Percentiles rank a stretch among this genome's conserved stretches.
Conservation (phyloP, 371 early-diverging fungal genomes). For the Capniomyces stellatus region DNA sequence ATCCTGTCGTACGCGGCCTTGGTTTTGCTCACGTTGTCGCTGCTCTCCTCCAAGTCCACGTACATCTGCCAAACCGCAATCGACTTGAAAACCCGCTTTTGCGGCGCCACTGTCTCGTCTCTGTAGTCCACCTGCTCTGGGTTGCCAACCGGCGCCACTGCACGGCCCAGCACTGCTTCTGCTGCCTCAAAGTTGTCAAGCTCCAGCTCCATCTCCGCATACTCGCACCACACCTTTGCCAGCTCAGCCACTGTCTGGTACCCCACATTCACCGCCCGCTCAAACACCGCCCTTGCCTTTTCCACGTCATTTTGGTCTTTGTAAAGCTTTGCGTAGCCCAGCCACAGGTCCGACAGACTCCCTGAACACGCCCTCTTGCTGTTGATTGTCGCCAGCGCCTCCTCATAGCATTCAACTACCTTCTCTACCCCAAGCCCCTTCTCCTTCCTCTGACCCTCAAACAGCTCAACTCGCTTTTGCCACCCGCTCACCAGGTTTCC, state of each 20-base stretch:
- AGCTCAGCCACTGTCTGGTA: slow-evolving; percentile 67
- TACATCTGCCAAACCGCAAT: slow-evolving; percentile 82
- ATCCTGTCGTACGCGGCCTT: slow-evolving; percentile 80
- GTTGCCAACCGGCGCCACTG: slow-evolving; percentile 37
- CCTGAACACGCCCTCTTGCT: slow-evolving; percentile 60
- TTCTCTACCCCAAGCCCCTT: slow-evolving; percentile 18
- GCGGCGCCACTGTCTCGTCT: slow-evolving; percentile 50
- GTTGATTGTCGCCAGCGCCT: slow-evolving; percentile 56
- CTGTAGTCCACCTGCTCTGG: slow-evolving; percentile 29
- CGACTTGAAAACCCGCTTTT: slow-evolving; percentile 75
- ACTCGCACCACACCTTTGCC: slow-evolving; percentile 82
- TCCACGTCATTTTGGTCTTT: slow-evolving; percentile 37
- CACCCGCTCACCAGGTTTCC: slow-evolving; percentile 84
- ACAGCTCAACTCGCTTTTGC: slow-evolving; percentile 63
- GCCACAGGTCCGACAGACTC: slow-evolving; percentile 63
- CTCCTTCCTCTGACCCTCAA: slow-evolving; percentile 16
- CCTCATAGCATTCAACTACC: slow-evolving; percentile 49
- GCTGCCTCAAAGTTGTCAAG: slow-evolving; percentile 48
- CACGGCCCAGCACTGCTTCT: slow-evolving; percentile 54
- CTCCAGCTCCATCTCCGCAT: slow-evolving; percentile 80
- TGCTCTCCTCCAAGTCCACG: slow-evolving; percentile 84
- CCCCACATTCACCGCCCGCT: slow-evolving; percentile 61
- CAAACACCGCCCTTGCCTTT: slow-evolving; percentile 62
- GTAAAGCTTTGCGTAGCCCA: slow-evolving; percentile 67
- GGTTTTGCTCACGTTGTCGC: slow-evolving; percentile 70